Conservation (phyloP, 306 rosid species). For the Medicago ruthenica region DNA sequence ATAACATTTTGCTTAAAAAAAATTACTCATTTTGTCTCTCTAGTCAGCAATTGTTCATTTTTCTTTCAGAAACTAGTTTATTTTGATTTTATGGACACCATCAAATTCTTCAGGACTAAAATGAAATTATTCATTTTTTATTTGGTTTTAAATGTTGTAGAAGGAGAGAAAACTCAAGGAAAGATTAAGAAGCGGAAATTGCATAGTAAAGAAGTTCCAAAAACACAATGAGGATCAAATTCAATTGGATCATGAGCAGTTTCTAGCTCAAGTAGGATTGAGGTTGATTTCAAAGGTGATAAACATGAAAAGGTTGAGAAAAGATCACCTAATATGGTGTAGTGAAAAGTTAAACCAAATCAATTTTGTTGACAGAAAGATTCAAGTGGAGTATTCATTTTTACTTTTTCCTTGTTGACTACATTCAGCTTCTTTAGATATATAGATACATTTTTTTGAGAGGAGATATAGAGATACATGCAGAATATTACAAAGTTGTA, state of each 20-base stretch:
- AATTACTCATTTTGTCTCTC: too few species aligned
- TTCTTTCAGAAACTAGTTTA: background rate
- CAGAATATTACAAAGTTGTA: background rate
- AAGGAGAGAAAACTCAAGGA: conserved; percentile 75
- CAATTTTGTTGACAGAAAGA: conserved; percentile 55
- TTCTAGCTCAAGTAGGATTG: conserved; percentile 75
- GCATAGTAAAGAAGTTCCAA: conserved; percentile 74
- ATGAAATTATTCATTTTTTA: too few species aligned
- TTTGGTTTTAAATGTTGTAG: conserved; percentile 48
- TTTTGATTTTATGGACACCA: background rate
- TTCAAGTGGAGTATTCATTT: conserved; percentile 67
- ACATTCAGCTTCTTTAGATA: background rate
- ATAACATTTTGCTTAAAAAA: too few species aligned
- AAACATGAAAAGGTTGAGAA: conserved; percentile 62
- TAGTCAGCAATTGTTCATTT: background rate
- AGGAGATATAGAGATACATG: background rate
- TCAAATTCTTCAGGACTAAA: background rate
- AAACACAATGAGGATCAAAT: conserved; percentile 54
- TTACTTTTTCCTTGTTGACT: conserved; percentile 78
- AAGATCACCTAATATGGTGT: conserved; percentile 78
- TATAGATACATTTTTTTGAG: too few species aligned
- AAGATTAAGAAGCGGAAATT: conserved; percentile 64
- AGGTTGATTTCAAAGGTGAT: conserved; percentile 76
- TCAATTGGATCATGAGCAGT: conserved; percentile 49
- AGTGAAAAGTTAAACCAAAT: conserved; percentile 59